Conservation (phyloP, 495 filamentous ascomycete species). For the Aspergillus ostianus region DNA sequence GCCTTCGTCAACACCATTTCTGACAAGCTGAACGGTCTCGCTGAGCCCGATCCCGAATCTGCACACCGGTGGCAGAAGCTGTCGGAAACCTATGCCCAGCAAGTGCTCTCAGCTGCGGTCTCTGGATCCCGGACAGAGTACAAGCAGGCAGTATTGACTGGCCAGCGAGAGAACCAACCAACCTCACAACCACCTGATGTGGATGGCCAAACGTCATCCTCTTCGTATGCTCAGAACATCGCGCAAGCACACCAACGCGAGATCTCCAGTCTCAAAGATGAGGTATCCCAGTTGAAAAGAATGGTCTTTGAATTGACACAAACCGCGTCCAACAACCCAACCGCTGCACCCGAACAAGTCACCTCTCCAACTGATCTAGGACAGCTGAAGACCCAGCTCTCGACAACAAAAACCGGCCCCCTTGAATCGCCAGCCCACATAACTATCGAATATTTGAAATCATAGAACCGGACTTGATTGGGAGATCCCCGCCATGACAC, state of each 20-base stretch:
- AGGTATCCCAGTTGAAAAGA: constrained; percentile 34
- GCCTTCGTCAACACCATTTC: constrained; percentile 31
- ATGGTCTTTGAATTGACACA: constrained; percentile 32
- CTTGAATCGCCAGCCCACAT: neutral
- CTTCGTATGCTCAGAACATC: neutral
- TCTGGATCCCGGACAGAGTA: constrained; percentile 9
- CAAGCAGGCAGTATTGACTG: neutral
- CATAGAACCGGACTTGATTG: neutral
- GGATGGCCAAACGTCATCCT: neutral
- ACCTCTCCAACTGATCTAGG: constrained; percentile 3
- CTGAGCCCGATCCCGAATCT: constrained; percentile 16
- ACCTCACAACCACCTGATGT: neutral
- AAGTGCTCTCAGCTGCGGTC: constrained; percentile 26
- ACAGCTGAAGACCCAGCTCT: constrained; percentile 14
- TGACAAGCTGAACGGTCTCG: constrained; percentile 25
- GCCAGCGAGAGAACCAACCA: neutral
- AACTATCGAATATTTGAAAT: constrained; percentile 2
- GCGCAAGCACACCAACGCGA: constrained; percentile 22
- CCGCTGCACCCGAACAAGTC: neutral
- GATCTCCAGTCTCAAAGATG: constrained; percentile 28
- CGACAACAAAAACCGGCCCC: neutral
- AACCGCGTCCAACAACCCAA: constrained; percentile 2
- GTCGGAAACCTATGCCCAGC: constrained; percentile 27
- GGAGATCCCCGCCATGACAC: too few relatives aligned
- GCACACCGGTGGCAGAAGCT: constrained; percentile 22